Evolutionary conservation across 1,284 basidiomycete species (phyloP), one percentile per base, ranked within the genome.

Genomic region (Xerocomus amazonicus): DNA sequence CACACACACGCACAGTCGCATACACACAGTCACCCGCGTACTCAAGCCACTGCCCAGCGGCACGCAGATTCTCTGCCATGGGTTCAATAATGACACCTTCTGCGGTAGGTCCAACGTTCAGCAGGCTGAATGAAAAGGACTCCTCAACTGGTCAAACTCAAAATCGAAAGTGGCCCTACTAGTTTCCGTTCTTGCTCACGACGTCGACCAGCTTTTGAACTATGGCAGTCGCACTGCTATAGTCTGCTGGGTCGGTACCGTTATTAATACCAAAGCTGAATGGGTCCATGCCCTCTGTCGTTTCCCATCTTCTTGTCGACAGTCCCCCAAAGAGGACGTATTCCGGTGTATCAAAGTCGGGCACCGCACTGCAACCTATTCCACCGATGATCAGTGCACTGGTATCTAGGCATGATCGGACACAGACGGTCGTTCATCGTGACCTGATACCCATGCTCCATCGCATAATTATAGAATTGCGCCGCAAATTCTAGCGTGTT

Each of bases 331-430:
- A 81, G 1, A 69, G 70, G 1, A 73, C 66, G 50, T 82, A 82
- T 55, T 84, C 81, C 0, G 81, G 81, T 0, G 80, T 83, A 47
- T 76, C 74, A 53, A 80, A 80, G 54, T 81, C 79, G 2, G 74
- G 69, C 9, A 74, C 69, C 19, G 68, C 64, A 47, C 71, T 70
- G 52, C 73, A 73, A 35, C 77, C 70, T 73, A 32, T 10, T n/a
- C 16, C 13, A 27, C 14, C 16, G 33, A 43, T 13, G 12, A 26
- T 50, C 34, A 53, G 41, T 8, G 27, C 13, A 27, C 12, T 23
- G 9, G 10, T 2, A 34, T 41, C n/a, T 19, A 7, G 43, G 42
- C 17, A 27, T 9, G 7, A 41, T 10, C 19, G 3, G 14, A 19
- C 10, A 63, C 70, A 48, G 43, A 69, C 81, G 72, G 53, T 82